Base-by-base conservation (phyloP, 148 eudicot species). In the Rhododendron ferrugineum region DNA sequence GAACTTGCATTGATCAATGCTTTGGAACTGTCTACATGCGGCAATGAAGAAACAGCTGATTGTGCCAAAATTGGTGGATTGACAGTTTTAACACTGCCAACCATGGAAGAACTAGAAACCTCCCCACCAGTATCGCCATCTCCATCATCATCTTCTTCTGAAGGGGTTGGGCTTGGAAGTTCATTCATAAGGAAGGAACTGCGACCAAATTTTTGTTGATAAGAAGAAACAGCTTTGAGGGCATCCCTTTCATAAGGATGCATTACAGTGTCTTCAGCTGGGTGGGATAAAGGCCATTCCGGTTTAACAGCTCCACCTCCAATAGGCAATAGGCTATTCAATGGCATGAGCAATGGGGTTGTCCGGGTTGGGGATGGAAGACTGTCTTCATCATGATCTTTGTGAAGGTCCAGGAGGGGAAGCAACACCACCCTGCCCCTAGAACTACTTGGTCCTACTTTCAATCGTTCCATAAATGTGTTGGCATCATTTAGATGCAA, bases 91-190 rank as follows among this genome's bases (percentile, higher is more conserved):
- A 79, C 84, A 88, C 78, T 81, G 44, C 42, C 81, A 73, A 37
- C 70, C 62, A 47, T 18, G n/a, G 86, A 85, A 85, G 82, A 84
- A 87, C 99, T 97, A 37, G 93, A 89, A 79, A 92, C 92, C 88
- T 97, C 99, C 73, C 89, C 98, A 85, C 88, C 85, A 23, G 74
- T 85, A 78, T 94, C 99, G 81, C 89, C 93, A 85, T 88, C 92
- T 77, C 88, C 93, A 58, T 84, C 87, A 74, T 91, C 92, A 81
- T 93, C 88, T 50, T 93, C 98, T 85, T 94, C 96, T 30, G 98
- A 95, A 84, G 98, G 99, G 84, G 99, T 97, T 74, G 99, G 99
- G 85, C 99, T 97, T 11, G 99, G 99, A 86, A 97, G 96, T 80
- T 95, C 97, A 62, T 85, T 82, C 82, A 91, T 85, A 62, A 83